Base-by-base conservation (phyloP, 352 stramenopile genomes). In the Phytopythium cucurbitacearum region DNA sequence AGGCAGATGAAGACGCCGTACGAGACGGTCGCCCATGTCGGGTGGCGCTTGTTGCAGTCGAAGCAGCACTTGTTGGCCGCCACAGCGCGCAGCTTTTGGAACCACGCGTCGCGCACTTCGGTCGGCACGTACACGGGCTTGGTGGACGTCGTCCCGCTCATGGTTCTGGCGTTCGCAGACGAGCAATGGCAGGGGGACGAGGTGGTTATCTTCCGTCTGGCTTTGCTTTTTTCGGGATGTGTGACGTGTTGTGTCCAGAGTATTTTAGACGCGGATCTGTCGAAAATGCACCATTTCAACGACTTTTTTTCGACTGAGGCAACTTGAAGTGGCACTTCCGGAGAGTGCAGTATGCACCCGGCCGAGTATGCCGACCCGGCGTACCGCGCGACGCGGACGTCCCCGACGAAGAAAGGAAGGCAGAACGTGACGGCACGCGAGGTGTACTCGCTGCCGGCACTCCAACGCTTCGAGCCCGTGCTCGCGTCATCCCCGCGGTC, bases 1-100 rank as follows among this genome's bases (percentile, higher is more conserved):
- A 98, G 74, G 61, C 95, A 98, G 60, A 98, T 97, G 60, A 98
- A 97, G 40, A 98, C 89, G 59, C 95, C 95, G 67, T 97, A 98
- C 12, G 87, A 97, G 55, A 97, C 92, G 1, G 89, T 97, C 11
- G 94, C 94, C 95, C 95, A 98, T 47, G 80, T 97, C 39, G 95
- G 95, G 67, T 98, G 98, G 36, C 90, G 83, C 51, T 96, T 96
- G 60, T 88, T 94, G 75, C 95, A 98, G 76, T 98, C 95, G 67
- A 98, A 98, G 73, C 95, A 98, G 54, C 82, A 67, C 56, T 96
- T 96, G 59, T 96, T 96, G 47, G 85, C 85, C 16, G 73, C 72
- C 15, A 66, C 64, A 51, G 72, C 70, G 53, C 86, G 84, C 50
- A 94, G 65, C 62, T 88, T 91, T 45, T 94, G 85, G 71, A 95